Evolutionary conservation across 169 alveolate species (phyloP).

Genomic region (Theileria orientalis): DNA sequence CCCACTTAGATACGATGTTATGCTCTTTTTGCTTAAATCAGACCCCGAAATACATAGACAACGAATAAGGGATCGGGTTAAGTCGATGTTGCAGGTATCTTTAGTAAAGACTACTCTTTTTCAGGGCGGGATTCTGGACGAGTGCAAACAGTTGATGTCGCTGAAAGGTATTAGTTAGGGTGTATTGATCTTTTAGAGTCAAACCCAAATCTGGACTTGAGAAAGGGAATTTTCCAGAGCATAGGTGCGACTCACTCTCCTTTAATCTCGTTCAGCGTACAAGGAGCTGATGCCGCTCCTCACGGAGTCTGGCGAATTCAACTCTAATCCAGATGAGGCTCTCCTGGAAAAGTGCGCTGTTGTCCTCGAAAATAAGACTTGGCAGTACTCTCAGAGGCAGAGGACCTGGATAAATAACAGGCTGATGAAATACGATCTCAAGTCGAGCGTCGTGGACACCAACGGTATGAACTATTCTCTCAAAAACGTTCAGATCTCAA

Average conservation of each 20-base stretch:
- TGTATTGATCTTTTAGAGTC: slow-evolving; percentile 30
- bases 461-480: slow-evolving; percentile 26
- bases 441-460: slow-evolving; percentile 18
- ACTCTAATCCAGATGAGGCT: slow-evolving; percentile 7
- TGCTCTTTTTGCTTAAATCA: slow-evolving; percentile 47
- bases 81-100: slow-evolving; percentile 46
- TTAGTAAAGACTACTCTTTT: not conserved
- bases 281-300: slow-evolving; percentile 69
- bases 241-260: slow-evolving; percentile 33
- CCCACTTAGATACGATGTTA: slow-evolving; percentile 36
- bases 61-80: slow-evolving; percentile 29
- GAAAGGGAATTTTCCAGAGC: slow-evolving; percentile 50
- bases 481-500: not conserved
- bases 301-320: slow-evolving; percentile 28
- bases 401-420: slow-evolving; percentile 75
- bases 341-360: slow-evolving; percentile 52
- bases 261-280: slow-evolving; percentile 63
- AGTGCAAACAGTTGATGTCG: slow-evolving; percentile 16
- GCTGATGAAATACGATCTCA: slow-evolving; percentile 29
- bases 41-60: slow-evolving; percentile 47
- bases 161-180: slow-evolving; percentile 30
- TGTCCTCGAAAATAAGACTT: slow-evolving; percentile 66
- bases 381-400: slow-evolving; percentile 70
- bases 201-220: slow-evolving; percentile 22
- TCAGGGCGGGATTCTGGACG: slow-evolving; percentile 55